Evolutionary conservation across 164 flowering plant genomes (phyloP).

Genomic region (Nymphaea colorata): DNA sequence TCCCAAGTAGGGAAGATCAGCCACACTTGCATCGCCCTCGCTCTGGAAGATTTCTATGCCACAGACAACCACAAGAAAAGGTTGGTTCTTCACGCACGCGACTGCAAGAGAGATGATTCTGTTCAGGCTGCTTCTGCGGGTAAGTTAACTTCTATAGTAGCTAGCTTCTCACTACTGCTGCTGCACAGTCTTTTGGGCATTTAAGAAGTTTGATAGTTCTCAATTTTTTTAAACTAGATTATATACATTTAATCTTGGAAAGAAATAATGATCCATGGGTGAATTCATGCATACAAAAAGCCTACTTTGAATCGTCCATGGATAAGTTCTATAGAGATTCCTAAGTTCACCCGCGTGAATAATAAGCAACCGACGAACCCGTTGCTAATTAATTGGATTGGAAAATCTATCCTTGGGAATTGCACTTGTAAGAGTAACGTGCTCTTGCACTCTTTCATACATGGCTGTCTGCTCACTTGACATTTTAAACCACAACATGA

Average conservation of each 20-base stretch:
- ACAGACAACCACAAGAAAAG: constrained; percentile 2
- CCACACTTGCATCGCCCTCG: constrained; percentile 3
- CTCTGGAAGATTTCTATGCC: constrained; percentile 6
- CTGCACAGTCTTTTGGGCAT: background rate
- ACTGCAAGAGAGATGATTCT: constrained; percentile 1
- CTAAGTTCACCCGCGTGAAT: too few relatives aligned
- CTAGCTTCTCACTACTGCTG: background rate
- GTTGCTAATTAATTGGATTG: too few relatives aligned
- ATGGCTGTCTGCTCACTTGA: too few relatives aligned
- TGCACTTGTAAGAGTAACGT: too few relatives aligned
- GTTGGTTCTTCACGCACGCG: constrained; percentile 4
- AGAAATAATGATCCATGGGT: background rate
- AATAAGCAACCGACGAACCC: too few relatives aligned
- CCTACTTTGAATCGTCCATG: too few relatives aligned
- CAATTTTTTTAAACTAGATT: background rate
- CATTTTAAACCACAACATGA: background rate
- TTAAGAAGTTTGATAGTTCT: background rate
- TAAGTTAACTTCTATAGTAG: background rate
- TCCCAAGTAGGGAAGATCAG: constrained; percentile 4
- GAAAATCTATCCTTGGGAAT: too few relatives aligned
- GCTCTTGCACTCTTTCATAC: too few relatives aligned
- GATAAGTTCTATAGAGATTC: too few relatives aligned
- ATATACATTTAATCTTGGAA: background rate
- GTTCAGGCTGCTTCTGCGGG: background rate
- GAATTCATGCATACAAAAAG: too few relatives aligned